Conservation (phyloP, 2,329 filamentous ascomycete species). For the Tolypocladium ovalisporum region DNA sequence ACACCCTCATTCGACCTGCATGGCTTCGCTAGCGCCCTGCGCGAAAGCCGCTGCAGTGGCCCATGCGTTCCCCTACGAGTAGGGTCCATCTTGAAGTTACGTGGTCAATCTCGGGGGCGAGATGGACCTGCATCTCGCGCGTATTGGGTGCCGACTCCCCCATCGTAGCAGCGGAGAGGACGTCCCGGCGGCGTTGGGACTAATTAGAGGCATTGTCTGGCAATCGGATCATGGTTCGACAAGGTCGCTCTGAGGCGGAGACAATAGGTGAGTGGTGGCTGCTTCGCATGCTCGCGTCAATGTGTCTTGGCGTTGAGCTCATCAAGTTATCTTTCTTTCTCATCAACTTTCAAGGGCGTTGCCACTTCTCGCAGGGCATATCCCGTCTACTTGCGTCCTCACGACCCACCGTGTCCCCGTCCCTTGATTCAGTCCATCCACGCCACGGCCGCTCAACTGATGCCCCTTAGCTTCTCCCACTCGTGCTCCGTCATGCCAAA, state of each 20-base stretch:
- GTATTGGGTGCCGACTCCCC: neutral
- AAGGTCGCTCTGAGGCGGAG: neutral
- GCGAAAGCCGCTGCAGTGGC: neutral
- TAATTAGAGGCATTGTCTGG: neutral
- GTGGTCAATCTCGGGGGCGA: neutral
- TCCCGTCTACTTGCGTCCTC: too few relatives aligned
- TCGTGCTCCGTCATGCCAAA: conserved; percentile 26
- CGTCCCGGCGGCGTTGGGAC: neutral
- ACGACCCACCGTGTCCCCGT: neutral
- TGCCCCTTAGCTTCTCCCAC: conserved; percentile 15
- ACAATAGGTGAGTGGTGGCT: neutral
- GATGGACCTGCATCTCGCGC: neutral
- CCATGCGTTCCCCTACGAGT: neutral
- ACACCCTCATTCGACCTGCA: neutral
- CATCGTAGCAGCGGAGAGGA: neutral
- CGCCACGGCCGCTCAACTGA: neutral
- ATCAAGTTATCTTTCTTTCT: neutral
- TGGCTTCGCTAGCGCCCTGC: neutral
- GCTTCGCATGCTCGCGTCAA: neutral
- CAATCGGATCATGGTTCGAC: neutral
- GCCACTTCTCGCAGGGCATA: neutral
- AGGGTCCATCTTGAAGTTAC: neutral
- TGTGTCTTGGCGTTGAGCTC: neutral
- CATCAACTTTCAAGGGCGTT: neutral
- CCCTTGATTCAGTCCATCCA: neutral